Conservation (phyloP, 2,329 filamentous ascomycete species). For the Talaromyces sp. region DNA sequence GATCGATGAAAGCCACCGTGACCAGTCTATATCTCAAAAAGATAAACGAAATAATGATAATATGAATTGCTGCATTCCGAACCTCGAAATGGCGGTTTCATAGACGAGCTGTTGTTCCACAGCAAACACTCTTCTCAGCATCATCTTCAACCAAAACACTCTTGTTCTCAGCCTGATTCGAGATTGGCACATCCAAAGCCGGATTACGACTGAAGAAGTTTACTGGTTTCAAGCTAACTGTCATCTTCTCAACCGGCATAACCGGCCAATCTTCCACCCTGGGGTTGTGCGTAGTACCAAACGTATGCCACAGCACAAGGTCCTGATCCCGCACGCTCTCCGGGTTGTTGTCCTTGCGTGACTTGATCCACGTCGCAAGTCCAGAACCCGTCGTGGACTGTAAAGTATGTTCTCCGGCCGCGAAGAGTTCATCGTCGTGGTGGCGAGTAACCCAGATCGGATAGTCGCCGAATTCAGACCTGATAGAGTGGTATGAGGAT, state of each 20-base stretch:
- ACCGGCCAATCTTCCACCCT: slow-evolving; percentile 18
- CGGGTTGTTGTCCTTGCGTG: slow-evolving; percentile 33
- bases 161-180: neutral
- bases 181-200: slow-evolving; percentile 41
- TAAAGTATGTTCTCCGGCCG: slow-evolving; percentile 51
- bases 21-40: neutral
- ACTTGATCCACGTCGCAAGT: slow-evolving; percentile 41
- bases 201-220: slow-evolving; percentile 19
- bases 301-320: slow-evolving; percentile 29
- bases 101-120: neutral
- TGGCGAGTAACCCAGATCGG: slow-evolving; percentile 53
- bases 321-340: slow-evolving; percentile 29
- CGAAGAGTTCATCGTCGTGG: slow-evolving; percentile 48
- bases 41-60: no score
- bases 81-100: neutral
- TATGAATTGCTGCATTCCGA: no score
- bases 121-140: neutral
- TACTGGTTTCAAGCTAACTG: slow-evolving; percentile 4
- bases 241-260: slow-evolving; percentile 11
- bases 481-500: slow-evolving; percentile 47
- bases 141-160: neutral
- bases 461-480: slow-evolving; percentile 51
- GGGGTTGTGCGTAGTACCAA: slow-evolving; percentile 26
- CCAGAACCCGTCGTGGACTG: slow-evolving; percentile 29
- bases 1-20: neutral